Percentiles rank a stretch among this genome's conserved stretches.
Evolutionary conservation across 2,329 filamentous ascomycete species (phyloP).

Genomic region (Phaeoacremonium minimum): DNA sequence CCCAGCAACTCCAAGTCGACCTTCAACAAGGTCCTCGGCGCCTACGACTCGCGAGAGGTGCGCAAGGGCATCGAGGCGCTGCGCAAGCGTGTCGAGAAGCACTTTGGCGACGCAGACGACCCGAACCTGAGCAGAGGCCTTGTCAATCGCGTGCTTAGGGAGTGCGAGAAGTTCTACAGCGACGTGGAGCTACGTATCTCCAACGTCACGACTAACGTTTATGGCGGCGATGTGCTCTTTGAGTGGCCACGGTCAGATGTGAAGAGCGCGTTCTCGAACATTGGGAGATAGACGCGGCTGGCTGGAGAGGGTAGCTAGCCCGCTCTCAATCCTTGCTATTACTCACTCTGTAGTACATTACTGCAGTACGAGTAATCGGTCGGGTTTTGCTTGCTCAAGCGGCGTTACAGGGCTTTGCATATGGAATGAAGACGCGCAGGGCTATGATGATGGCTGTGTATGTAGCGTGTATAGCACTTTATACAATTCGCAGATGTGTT

Average conservation of each 20-base stretch:
- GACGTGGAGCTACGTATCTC: slow-evolving; percentile 58
- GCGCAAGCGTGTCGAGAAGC: slow-evolving; percentile 91
- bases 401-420: too few relatives aligned
- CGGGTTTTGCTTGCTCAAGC: too few relatives aligned
- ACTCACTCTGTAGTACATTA: too few relatives aligned
- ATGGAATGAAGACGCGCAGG: too few relatives aligned
- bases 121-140: slow-evolving; percentile 57
- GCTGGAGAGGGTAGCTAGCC: too few relatives aligned
- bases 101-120: slow-evolving; percentile 88
- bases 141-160: slow-evolving; percentile 52
- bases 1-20: slow-evolving; percentile 77
- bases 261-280: slow-evolving; percentile 49
- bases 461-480: too few relatives aligned
- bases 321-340: too few relatives aligned
- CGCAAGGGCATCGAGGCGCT: slow-evolving; percentile 86
- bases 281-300: too few relatives aligned
- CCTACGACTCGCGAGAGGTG: slow-evolving; percentile 80
- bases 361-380: too few relatives aligned
- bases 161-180: slow-evolving; percentile 60
- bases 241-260: slow-evolving; percentile 65
- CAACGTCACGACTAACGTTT: slow-evolving; percentile 56
- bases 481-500: too few relatives aligned
- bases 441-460: too few relatives aligned
- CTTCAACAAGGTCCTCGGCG: slow-evolving; percentile 81
- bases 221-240: slow-evolving; percentile 59